Conservation (phyloP, 1,284 basidiomycete genomes). For the Austroboletus niveus region DNA sequence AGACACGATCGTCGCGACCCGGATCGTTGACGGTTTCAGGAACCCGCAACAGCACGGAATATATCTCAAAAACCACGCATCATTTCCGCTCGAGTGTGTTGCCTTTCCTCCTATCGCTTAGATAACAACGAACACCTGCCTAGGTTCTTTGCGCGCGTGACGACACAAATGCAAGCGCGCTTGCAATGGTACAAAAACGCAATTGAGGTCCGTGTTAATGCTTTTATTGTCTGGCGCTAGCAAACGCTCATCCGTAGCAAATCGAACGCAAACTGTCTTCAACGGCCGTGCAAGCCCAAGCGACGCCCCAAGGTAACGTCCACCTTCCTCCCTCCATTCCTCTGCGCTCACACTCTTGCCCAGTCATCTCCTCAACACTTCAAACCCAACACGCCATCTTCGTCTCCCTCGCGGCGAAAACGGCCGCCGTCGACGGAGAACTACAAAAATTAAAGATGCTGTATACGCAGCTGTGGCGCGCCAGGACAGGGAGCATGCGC, state of each 20-base stretch:
- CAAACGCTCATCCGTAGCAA: slow-evolving; percentile 49
- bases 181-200: slow-evolving; percentile 76
- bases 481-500: slow-evolving; percentile 67
- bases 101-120: background rate
- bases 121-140: slow-evolving; percentile 1
- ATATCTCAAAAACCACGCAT: slow-evolving; percentile 69
- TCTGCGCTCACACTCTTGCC: background rate
- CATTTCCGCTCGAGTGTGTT: slow-evolving; percentile 79
- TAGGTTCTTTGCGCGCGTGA: slow-evolving; percentile 73
- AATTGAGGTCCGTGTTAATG: slow-evolving; percentile 55
- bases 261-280: slow-evolving; percentile 77
- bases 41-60: slow-evolving; percentile 66
- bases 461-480: slow-evolving; percentile 62
- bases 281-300: slow-evolving; percentile 57
- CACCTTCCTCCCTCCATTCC: background rate
- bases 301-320: slow-evolving; percentile 67
- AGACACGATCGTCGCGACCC: slow-evolving; percentile 70
- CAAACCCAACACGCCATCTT: slow-evolving; percentile 75
- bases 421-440: slow-evolving; percentile 65
- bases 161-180: slow-evolving; percentile 68
- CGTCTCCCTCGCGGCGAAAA: slow-evolving; percentile 68
- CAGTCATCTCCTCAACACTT: slow-evolving; percentile 68
- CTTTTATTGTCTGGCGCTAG: background rate
- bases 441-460: slow-evolving; percentile 66
- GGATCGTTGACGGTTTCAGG: slow-evolving; percentile 72